Base-by-base conservation (phyloP, 257 asterid species). In the Solanum medicagineum region DNA sequence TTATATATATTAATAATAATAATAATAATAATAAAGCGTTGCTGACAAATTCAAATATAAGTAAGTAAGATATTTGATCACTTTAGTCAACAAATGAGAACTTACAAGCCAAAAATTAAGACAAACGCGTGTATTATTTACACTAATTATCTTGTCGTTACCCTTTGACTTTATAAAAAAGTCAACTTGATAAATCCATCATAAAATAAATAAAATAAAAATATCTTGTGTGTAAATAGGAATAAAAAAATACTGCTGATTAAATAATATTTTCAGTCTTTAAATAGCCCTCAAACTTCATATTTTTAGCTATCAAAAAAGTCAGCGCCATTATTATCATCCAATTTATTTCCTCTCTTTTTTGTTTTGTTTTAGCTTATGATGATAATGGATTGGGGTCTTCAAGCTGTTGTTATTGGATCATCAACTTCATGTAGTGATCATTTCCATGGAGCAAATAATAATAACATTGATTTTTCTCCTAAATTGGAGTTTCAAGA, bases 331-430 rank as follows among this genome's bases (percentile, higher is more conserved):
- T 4, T 62, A 77, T 55, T 85, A 59, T 75, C 44, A 75, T 63
- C 19, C 79, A 16, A 20, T 11, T 4, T 32, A 2, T 40, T 40
- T 42, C 54, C 32, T 40, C 80, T 69, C 15, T 70, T 1, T 69
- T 66, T 32, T 6, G 3, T 7, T 6, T 68, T 0, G 7, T 63
- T 66, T 66, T 66, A 16, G 12, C 19, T 69, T 69, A 69, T 69
- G 79, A 70, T 70, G 80, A 42, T 70, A 19, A 70, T 70, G 84
- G 93, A 92, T 36, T 93, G 97, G 97, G 90, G 92, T 57, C 88
- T 92, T 85, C 93, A 93, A 84, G 94, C 93, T 19, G 92, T 93
- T 65, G 94, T 91, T 7, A 81, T 88, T 83, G 94, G 90, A 62
- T 86, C 94, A 20, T 91, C 83, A 79, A 53, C 10, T 29, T 68